phyloP scores from a whole-genome alignment of 805 yeast species.

The Jamesozyma hellenica region DNA sequence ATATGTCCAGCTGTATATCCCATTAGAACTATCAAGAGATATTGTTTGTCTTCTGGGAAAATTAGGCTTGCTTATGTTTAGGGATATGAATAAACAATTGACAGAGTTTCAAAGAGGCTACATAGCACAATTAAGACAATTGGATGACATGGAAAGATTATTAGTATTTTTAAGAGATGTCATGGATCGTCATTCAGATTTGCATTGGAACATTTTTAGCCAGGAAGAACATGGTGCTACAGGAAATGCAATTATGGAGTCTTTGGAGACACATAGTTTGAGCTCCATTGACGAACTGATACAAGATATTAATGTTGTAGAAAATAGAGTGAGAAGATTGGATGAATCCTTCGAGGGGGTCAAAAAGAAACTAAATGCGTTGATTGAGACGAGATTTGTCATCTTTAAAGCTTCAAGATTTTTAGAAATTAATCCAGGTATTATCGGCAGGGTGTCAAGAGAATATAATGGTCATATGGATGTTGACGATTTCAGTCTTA shows the following conservation, averaged over 20 bases:
- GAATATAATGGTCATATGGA: slow-evolving; percentile 13
- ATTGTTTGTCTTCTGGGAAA: slow-evolving; percentile 78
- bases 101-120: slow-evolving; percentile 85
- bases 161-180: slow-evolving; percentile 41
- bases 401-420: slow-evolving; percentile 40
- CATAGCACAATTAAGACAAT: slow-evolving; percentile 72
- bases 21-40: slow-evolving; percentile 75
- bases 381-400: slow-evolving; percentile 65
- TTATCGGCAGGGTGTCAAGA: slow-evolving; percentile 19
- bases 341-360: slow-evolving; percentile 59
- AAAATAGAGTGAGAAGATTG: slow-evolving; percentile 62
- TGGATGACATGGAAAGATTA: slow-evolving; percentile 78
- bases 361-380: slow-evolving; percentile 48
- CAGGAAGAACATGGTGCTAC: slow-evolving; percentile 22
- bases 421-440: slow-evolving; percentile 33
- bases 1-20: slow-evolving; percentile 81
- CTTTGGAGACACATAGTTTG: slow-evolving; percentile 21
- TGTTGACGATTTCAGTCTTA: slow-evolving; percentile 18
- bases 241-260: slow-evolving; percentile 10
- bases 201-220: slow-evolving; percentile 28
- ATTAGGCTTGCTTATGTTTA: slow-evolving; percentile 73
- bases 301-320: slow-evolving; percentile 53
- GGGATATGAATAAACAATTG: slow-evolving; percentile 75
- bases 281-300: slow-evolving; percentile 50
- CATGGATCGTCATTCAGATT: slow-evolving; percentile 37